These are phyloP conservation scores for Nicotiana undulata DNA, from an alignment of 257 asterid species.

Conservation along the genomic window DNA sequence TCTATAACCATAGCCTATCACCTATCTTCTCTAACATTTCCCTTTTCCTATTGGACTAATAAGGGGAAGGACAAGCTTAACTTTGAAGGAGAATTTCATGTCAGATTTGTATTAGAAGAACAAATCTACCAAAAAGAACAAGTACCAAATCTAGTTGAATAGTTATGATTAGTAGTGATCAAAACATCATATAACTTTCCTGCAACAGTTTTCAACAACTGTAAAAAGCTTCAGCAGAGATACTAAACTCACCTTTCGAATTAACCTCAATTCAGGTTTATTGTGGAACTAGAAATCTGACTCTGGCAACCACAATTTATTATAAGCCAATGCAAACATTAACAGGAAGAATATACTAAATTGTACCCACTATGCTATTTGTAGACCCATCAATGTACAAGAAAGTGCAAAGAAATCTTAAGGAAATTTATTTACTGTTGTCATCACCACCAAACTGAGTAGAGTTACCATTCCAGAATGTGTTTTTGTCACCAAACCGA, in stretches of 20 bases:
- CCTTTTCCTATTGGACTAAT: neutral
- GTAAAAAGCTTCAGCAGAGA: neutral
- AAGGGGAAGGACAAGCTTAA: neutral
- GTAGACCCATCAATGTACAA: neutral
- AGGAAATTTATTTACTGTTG: conserved; percentile 7
- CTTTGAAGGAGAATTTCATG: neutral
- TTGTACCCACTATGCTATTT: neutral
- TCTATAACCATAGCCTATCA: too few species aligned
- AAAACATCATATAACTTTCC: neutral
- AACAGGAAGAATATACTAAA: neutral
- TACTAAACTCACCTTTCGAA: neutral
- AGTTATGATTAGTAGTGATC: neutral
- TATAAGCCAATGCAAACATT: neutral
- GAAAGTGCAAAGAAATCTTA: neutral
- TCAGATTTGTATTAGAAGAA: neutral
- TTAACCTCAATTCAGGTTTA: neutral
- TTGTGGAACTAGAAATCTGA: neutral
- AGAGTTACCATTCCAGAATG: conserved; percentile 94
- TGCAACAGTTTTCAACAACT: neutral
- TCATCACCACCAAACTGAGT: conserved; percentile 76
- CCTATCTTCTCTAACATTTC: too few species aligned
- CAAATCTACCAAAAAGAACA: neutral
- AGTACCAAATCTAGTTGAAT: neutral
- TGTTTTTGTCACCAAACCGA: conserved; percentile 46
- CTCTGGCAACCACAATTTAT: neutral